phyloP scores from a whole-genome alignment of 78 protist species.

The Dictyostelium intermedium region DNA sequence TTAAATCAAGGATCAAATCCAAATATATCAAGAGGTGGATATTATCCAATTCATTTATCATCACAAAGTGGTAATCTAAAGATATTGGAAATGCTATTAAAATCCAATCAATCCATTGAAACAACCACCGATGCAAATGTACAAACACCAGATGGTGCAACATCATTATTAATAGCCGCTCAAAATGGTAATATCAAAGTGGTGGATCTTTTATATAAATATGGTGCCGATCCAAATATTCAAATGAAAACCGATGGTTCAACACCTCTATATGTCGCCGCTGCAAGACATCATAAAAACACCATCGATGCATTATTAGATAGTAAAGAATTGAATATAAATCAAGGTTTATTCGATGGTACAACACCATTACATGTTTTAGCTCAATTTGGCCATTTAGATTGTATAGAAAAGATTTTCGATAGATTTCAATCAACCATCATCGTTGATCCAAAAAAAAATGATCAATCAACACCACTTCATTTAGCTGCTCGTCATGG shows the following conservation, averaged over 20 bases:
- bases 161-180: slow-evolving; percentile 51
- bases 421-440: not conserved
- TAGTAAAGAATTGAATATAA: not conserved
- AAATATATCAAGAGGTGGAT: not conserved
- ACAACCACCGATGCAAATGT: slow-evolving; percentile 15
- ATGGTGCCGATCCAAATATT: slow-evolving; percentile 49
- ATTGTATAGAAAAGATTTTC: not conserved
- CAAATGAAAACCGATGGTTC: slow-evolving; percentile 71
- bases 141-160: slow-evolving; percentile 54
- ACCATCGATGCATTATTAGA: slow-evolving; percentile 3
- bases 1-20: slow-evolving; percentile 36
- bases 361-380: slow-evolving; percentile 25
- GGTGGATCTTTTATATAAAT: not conserved
- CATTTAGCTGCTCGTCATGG: slow-evolving; percentile 73
- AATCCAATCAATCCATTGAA: not conserved
- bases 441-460: not conserved
- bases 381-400: slow-evolving; percentile 22
- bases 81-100: slow-evolving; percentile 16
- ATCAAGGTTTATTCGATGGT: slow-evolving; percentile 19
- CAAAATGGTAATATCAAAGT: slow-evolving; percentile 46
- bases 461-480: slow-evolving; percentile 28
- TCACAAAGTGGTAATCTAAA: slow-evolving; percentile 17
- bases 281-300: slow-evolving; percentile 15
- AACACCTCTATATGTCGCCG: slow-evolving; percentile 29
- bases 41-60: slow-evolving; percentile 37